These are phyloP conservation scores for Penicillium sp. DNA, from an alignment of 2,329 filamentous ascomycete genomes.

Conservation along the genomic window DNA sequence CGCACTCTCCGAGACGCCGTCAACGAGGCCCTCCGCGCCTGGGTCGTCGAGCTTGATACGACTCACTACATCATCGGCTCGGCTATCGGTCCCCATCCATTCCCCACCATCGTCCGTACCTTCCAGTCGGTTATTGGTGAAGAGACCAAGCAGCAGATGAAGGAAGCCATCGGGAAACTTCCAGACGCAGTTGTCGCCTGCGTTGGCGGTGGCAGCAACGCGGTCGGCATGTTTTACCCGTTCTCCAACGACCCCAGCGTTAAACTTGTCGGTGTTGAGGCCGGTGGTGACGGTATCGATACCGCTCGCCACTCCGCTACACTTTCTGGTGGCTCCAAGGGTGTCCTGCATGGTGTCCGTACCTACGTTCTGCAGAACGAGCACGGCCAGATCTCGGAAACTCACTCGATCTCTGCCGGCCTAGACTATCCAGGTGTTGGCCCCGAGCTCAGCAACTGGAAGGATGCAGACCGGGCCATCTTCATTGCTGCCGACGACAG, in stretches of 20 bases:
- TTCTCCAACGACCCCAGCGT: constrained; percentile 84
- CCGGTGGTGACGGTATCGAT: constrained; percentile 88
- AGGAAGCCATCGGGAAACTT: constrained; percentile 78
- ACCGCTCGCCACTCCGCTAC: constrained; percentile 86
- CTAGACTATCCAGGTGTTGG: constrained; percentile 97
- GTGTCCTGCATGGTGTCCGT: constrained; percentile 91
- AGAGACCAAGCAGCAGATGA: constrained; percentile 92
- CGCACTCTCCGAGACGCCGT: constrained; percentile 83
- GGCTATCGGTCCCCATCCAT: constrained; percentile 95
- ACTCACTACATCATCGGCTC: constrained; percentile 99
- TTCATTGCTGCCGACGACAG: constrained; percentile 92
- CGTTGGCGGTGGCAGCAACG: constrained; percentile 93
- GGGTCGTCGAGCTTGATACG: constrained; percentile 89
- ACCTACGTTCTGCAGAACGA: constrained; percentile 94
- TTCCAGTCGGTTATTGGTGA: constrained; percentile 97
- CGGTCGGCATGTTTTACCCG: constrained; percentile 97
- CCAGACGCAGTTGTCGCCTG: constrained; percentile 96
- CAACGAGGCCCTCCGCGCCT: constrained; percentile 91
- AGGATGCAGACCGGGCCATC: constrained; percentile 81
- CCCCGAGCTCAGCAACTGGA: constrained; percentile 89
- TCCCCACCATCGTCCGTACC: constrained; percentile 94
- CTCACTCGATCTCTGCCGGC: constrained; percentile 93
- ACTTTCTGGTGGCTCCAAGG: constrained; percentile 80
- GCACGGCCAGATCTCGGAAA: constrained; percentile 91
- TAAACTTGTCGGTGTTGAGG: constrained; percentile 90